phyloP scores from a whole-genome alignment of 2,329 filamentous ascomycete species.

The Xylaria multiplex region DNA sequence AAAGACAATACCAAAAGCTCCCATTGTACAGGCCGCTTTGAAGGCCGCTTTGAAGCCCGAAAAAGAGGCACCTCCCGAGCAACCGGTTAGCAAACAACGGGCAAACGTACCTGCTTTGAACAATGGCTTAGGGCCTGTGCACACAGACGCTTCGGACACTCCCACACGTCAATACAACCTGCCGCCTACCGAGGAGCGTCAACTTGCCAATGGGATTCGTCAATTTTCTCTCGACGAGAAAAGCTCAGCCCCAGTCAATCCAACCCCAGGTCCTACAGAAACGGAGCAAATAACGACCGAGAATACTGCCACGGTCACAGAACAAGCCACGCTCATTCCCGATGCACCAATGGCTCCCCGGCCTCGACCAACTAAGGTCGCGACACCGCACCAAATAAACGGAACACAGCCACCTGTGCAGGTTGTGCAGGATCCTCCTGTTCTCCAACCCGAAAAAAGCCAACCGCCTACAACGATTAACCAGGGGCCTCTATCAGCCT shows the following conservation, averaged over 20 bases:
- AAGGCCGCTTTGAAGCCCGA: conserved; percentile 12
- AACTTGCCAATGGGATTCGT: conserved; percentile 10
- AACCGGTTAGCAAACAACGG: conserved; percentile 15
- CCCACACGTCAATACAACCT: conserved; percentile 4
- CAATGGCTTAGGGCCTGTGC: conserved; percentile 12
- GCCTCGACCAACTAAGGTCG: neutral
- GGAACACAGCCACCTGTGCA: conserved; percentile 2
- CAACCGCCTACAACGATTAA: neutral
- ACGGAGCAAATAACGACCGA: conserved; percentile 1
- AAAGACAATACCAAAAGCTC: neutral
- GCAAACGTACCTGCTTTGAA: conserved; percentile 1
- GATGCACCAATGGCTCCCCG: neutral
- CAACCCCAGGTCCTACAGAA: neutral
- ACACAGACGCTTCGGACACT: neutral
- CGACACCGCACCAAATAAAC: neutral
- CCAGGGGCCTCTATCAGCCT: conserved; percentile 20
- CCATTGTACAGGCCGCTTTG: conserved; percentile 7
- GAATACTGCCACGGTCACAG: conserved; percentile 4
- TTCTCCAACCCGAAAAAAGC: neutral
- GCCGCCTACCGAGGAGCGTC: conserved; percentile 3
- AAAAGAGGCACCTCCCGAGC: conserved; percentile 11
- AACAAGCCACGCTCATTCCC: neutral
- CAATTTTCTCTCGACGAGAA: conserved; percentile 7
- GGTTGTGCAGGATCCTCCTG: neutral
- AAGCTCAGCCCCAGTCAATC: conserved; percentile 10